Conservation (phyloP, 495 filamentous ascomycete genomes). For the Penicillium desertorum region DNA sequence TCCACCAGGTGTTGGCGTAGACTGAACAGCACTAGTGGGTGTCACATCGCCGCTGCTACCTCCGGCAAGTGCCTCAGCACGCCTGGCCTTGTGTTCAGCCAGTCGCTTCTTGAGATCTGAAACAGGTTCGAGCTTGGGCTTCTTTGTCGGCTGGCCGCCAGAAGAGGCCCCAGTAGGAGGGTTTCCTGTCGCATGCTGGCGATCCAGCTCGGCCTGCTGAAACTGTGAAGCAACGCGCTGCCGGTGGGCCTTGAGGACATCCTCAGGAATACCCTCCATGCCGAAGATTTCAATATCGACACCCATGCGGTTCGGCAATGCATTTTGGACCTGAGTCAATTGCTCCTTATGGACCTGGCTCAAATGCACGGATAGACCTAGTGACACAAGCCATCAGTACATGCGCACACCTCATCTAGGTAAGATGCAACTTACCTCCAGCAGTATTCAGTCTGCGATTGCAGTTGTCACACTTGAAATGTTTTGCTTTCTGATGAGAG, state of each 20-base stretch:
- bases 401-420: neutral
- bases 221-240: constrained; percentile 80
- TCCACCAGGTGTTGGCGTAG: constrained; percentile 39
- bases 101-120: constrained; percentile 80
- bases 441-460: constrained; percentile 86
- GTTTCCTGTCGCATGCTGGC: constrained; percentile 80
- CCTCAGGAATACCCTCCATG: constrained; percentile 94
- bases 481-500: constrained; percentile 95
- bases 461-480: constrained; percentile 95
- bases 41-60: constrained; percentile 62
- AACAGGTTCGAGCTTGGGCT: constrained; percentile 72
- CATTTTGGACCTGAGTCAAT: constrained; percentile 83
- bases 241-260: constrained; percentile 75
- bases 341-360: constrained; percentile 97
- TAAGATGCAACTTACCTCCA: constrained; percentile 64
- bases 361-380: constrained; percentile 94
- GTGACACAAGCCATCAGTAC: constrained; percentile 15
- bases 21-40: constrained; percentile 51
- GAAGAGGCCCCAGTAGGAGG: constrained; percentile 59
- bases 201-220: constrained; percentile 80
- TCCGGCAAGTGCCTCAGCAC: constrained; percentile 57
- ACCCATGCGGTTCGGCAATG: constrained; percentile 75
- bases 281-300: constrained; percentile 96
- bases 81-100: constrained; percentile 74
- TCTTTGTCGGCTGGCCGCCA: constrained; percentile 63